A percentile compares a stretch with the other conserved stretches of the same genome.
Evolutionary conservation across 2,329 filamentous ascomycete species (phyloP).

Genomic region (Venturia oleaginea): DNA sequence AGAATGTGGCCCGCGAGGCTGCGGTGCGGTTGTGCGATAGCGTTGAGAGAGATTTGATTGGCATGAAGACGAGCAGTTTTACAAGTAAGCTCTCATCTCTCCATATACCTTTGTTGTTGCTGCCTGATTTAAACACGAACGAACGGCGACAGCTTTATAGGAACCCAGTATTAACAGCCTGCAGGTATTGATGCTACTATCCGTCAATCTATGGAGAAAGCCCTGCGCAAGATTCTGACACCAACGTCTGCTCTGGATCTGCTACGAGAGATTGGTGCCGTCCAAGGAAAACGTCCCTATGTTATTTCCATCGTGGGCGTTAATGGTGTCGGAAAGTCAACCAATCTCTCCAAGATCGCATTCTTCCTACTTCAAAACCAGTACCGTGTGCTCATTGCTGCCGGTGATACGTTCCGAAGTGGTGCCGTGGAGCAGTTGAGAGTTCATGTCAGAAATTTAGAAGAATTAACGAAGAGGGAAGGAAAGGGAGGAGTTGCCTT

Average conservation of each 20-base stretch:
- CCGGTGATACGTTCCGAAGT: conserved; percentile 93
- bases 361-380: conserved; percentile 97
- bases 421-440: conserved; percentile 95
- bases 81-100: conserved; percentile 46
- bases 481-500: conserved; percentile 73
- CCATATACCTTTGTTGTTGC: not conserved
- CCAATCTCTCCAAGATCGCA: conserved; percentile 94
- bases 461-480: conserved; percentile 77
- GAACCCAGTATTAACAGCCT: not conserved
- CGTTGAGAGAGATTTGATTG: conserved; percentile 81
- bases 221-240: conserved; percentile 88
- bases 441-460: conserved; percentile 88
- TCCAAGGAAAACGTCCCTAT: conserved; percentile 65
- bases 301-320: conserved; percentile 98
- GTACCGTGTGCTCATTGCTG: conserved; percentile 87
- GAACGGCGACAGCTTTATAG: not conserved
- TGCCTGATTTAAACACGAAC: not conserved
- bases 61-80: conserved; percentile 85
- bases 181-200: conserved; percentile 69
- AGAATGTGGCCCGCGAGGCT: conserved; percentile 93
- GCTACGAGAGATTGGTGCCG: conserved; percentile 79
- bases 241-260: conserved; percentile 92
- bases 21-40: conserved; percentile 84
- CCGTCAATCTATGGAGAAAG: conserved; percentile 79
- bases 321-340: conserved; percentile 97